A percentile compares a stretch with the other conserved stretches of the same genome.
Conservation (phyloP, 2,329 filamentous ascomycete species). For the Penicillium fuscoglaucum region DNA sequence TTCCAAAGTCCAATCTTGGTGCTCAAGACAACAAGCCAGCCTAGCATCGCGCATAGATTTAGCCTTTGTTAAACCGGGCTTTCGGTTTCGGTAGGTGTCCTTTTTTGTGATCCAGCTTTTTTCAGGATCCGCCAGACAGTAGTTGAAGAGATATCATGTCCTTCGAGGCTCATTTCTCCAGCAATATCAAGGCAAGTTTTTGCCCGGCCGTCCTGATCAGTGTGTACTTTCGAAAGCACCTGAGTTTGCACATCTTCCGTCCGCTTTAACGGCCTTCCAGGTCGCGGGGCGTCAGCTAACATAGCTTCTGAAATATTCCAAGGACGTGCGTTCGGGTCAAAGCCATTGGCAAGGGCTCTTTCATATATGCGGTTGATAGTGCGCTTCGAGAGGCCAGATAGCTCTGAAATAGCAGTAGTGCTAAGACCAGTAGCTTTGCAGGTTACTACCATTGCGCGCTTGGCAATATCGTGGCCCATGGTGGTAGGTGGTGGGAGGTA, state of each 20-base stretch:
- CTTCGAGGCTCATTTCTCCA: neutral
- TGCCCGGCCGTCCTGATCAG: neutral
- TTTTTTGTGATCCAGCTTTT: neutral
- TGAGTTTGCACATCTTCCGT: neutral
- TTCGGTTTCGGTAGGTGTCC: too few relatives aligned
- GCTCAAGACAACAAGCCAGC: neutral
- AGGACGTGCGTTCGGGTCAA: neutral
- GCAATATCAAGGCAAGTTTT: neutral
- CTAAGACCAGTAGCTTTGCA: neutral
- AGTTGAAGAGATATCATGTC: neutral
- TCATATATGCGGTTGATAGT: neutral
- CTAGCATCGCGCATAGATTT: neutral
- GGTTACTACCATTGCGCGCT: neutral
- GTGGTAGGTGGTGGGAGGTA: neutral
- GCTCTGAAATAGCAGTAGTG: neutral
- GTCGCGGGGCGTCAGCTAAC: slow-evolving; percentile 1
- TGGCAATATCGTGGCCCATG: slow-evolving; percentile 1
- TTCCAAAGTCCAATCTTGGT: neutral
- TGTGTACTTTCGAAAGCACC: neutral
- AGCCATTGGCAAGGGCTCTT: neutral
- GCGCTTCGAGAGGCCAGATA: neutral
- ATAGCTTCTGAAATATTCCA: neutral
- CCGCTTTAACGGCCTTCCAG: neutral
- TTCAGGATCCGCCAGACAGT: neutral
- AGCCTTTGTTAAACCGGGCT: neutral